Evolutionary conservation across 805 yeast genomes (phyloP).

Genomic region (Clavispora phyllophila): DNA sequence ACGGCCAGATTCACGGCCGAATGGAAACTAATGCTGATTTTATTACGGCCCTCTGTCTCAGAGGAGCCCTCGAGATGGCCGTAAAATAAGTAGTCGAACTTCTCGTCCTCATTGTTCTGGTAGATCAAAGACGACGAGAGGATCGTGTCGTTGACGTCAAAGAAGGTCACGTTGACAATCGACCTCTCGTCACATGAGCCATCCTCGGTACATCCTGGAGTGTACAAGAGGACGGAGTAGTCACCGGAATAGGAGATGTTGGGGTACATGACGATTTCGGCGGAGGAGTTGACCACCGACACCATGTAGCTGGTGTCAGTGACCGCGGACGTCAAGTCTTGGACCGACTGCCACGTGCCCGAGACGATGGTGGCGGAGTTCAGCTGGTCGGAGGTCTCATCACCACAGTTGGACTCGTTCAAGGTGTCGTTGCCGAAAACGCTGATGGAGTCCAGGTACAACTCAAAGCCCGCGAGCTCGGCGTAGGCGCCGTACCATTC

Average conservation of each 20-base stretch:
- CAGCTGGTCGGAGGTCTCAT: constrained; percentile 16
- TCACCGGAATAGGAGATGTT: constrained; percentile 69
- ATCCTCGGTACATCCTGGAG: constrained; percentile 82
- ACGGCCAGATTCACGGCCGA: constrained; percentile 18
- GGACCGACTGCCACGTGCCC: constrained; percentile 29
- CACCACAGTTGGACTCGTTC: constrained; percentile 61
- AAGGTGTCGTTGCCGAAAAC: constrained; percentile 72
- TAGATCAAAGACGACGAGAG: constrained; percentile 47
- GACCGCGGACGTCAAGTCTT: constrained; percentile 18
- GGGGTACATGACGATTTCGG: constrained; percentile 51
- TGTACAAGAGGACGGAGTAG: constrained; percentile 66
- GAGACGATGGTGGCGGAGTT: constrained; percentile 22
- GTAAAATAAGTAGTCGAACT: constrained; percentile 70
- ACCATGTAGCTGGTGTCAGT: constrained; percentile 32
- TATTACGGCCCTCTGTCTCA: constrained; percentile 21
- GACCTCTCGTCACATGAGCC: constrained; percentile 68
- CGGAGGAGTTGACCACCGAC: constrained; percentile 17
- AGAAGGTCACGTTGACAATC: constrained; percentile 68
- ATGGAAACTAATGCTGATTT: constrained; percentile 25
- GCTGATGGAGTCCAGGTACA: constrained; percentile 55
- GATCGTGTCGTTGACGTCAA: constrained; percentile 41
- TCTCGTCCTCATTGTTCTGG: constrained; percentile 75
- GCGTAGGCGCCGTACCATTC: constrained; percentile 68
- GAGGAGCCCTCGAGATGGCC: constrained; percentile 59
- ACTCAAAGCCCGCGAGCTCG: constrained; percentile 66